Conservation (phyloP, 345 rosid genomes). For the Camelina sativa region DNA sequence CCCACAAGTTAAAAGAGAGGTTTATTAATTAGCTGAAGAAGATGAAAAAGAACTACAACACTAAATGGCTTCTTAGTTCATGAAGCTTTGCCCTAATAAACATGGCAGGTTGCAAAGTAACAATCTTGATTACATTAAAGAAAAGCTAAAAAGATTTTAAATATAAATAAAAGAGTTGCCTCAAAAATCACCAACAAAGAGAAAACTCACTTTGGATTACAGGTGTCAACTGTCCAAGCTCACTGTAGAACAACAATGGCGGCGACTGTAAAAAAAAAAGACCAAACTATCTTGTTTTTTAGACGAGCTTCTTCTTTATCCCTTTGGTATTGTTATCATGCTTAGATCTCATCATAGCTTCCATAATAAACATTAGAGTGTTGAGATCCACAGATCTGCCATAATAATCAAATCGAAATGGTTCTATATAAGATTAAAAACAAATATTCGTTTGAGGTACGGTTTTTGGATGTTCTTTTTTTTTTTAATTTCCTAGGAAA, state of each 20-base stretch:
- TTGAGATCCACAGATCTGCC: conserved; percentile 40
- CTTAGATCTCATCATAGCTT: conserved; percentile 38
- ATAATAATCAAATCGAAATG: conserved; percentile 12
- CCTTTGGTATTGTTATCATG: conserved; percentile 12
- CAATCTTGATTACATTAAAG: conserved; percentile 16
- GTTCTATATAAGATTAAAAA: background rate
- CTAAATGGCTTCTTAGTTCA: background rate
- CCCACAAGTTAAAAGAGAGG: background rate
- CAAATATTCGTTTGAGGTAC: background rate
- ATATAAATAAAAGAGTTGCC: conserved; percentile 29
- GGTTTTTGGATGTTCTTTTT: background rate
- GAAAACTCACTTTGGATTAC: conserved; percentile 44
- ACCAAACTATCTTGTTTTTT: too few relatives aligned
- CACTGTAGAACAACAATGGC: conserved; percentile 44
- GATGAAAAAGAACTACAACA: background rate
- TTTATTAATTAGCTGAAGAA: background rate
- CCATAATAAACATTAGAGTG: background rate
- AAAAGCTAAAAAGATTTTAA: background rate
- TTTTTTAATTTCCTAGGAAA: conserved; percentile 1
- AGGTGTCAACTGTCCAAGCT: conserved; percentile 48
- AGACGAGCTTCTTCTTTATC: conserved; percentile 11
- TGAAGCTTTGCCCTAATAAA: conserved; percentile 41
- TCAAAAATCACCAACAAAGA: conserved; percentile 44
- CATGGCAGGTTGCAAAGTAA: conserved; percentile 22
- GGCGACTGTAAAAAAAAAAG: background rate